These are phyloP conservation scores for Ustilago cynodontis DNA, from an alignment of 1,284 basidiomycete species.

Conservation along the genomic window DNA sequence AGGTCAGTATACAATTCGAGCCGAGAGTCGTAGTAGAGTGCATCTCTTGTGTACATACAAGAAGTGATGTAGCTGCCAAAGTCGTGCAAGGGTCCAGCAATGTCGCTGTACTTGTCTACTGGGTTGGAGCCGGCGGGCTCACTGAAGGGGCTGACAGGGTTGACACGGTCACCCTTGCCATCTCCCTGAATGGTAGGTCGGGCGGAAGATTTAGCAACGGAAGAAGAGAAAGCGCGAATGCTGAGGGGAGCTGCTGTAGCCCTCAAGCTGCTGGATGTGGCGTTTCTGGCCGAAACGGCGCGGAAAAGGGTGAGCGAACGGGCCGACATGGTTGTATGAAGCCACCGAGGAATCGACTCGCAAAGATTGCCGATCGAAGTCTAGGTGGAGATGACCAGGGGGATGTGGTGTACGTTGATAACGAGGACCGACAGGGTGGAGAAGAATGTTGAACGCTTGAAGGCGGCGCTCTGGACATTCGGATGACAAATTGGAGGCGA, in stretches of 20 bases:
- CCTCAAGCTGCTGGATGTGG: constrained; percentile 29
- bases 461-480: constrained; percentile 5
- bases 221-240: constrained; percentile 34
- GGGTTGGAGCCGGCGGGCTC: constrained; percentile 66
- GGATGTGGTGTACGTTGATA: background rate
- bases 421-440: constrained; percentile 11
- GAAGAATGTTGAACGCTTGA: constrained; percentile 11
- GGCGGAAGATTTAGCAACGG: constrained; percentile 22
- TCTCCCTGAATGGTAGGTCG: constrained; percentile 42
- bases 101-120: constrained; percentile 54
- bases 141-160: constrained; percentile 57
- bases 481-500: constrained; percentile 48
- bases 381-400: constrained; percentile 11
- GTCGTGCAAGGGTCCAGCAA: constrained; percentile 63
- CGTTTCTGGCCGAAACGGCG: constrained; percentile 36
- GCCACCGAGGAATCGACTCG: constrained; percentile 3
- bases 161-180: constrained; percentile 64
- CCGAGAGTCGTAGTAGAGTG: background rate
- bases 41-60: constrained; percentile 48
- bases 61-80: constrained; percentile 67
- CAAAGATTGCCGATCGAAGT: background rate
- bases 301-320: constrained; percentile 37
- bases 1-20: background rate
- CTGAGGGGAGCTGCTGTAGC: constrained; percentile 25
- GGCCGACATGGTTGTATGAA: constrained; percentile 34